Evolutionary conservation across 225 moss, liverwort and hornwort species (phyloP).

Genomic region (Polytrichum formosum): DNA sequence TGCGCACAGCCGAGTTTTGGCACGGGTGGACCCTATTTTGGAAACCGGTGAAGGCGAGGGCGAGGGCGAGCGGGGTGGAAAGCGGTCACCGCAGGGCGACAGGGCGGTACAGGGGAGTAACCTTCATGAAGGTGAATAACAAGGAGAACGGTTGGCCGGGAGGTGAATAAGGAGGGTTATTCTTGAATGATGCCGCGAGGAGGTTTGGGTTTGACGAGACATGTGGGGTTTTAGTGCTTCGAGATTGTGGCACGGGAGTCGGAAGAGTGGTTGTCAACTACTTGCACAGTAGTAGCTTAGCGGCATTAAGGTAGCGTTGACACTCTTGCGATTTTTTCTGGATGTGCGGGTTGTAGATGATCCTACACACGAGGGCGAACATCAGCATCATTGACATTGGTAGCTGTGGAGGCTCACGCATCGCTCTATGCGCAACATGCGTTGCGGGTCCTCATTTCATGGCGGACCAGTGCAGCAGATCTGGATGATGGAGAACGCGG

Average conservation of each 20-base stretch:
- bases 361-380: not conserved
- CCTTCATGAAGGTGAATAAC: not conserved
- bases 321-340: not conserved
- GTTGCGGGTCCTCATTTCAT: not conserved
- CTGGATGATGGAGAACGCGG: not conserved
- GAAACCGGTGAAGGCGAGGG: not conserved
- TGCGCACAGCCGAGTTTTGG: not conserved
- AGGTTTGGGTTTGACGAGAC: not conserved
- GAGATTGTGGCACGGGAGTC: not conserved
- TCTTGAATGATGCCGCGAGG: too few relatives aligned
- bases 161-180: not conserved
- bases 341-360: not conserved
- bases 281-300: too few relatives aligned
- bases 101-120: too few relatives aligned
- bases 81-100: not conserved
- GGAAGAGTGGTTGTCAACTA: not conserved
- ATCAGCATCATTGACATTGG: not conserved
- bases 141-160: not conserved
- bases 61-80: not conserved
- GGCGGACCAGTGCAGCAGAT: conserved; percentile 4
- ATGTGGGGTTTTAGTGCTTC: not conserved
- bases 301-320: too few relatives aligned
- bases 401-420: not conserved
- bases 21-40: not conserved
- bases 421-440: not conserved